A percentile compares a stretch with the other conserved stretches of the same genome.
These are phyloP conservation scores for Pichia sp. DNA, from an alignment of 1,139 yeast genomes.

Conservation along the genomic window DNA sequence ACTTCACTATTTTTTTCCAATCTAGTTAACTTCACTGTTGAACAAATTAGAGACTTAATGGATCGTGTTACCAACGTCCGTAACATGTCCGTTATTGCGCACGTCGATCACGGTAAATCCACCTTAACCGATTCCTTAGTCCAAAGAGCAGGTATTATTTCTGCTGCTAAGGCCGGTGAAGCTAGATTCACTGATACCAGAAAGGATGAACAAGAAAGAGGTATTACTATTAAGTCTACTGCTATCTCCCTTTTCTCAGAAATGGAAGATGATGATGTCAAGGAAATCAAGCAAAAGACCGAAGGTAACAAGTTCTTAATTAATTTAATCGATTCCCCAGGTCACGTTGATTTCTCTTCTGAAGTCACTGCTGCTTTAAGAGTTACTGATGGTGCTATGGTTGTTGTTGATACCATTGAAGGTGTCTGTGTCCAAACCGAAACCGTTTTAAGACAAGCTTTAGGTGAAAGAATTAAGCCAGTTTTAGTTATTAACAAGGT, in stretches of 20 bases:
- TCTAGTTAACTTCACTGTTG: conserved; percentile 66
- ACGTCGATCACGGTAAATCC: conserved; percentile 99
- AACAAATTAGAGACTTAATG: conserved; percentile 98
- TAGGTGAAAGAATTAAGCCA: conserved; percentile 99
- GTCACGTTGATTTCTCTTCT: conserved; percentile 99
- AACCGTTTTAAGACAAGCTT: conserved; percentile 98
- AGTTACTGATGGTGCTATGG: conserved; percentile 99
- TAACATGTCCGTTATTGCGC: conserved; percentile 99
- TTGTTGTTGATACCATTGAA: conserved; percentile 98
- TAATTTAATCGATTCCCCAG: conserved; percentile 99
- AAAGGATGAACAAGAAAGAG: conserved; percentile 99
- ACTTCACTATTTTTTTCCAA: neutral
- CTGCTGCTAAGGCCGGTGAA: conserved; percentile 99
- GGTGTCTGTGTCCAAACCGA: conserved; percentile 99
- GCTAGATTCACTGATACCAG: conserved; percentile 99
- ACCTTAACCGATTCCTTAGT: conserved; percentile 98
- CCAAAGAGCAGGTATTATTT: conserved; percentile 98
- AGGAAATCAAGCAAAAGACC: conserved; percentile 94
- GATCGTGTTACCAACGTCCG: conserved; percentile 99
- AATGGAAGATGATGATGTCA: conserved; percentile 83
- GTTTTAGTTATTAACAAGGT: conserved; percentile 98
- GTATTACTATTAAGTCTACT: conserved; percentile 98
- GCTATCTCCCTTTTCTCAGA: conserved; percentile 95
- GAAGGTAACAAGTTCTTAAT: conserved; percentile 91
- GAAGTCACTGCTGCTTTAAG: conserved; percentile 99